A percentile compares a stretch with the other conserved stretches of the same genome.
Evolutionary conservation across 2,329 filamentous ascomycete genomes (phyloP).

Genomic region (Colletotrichum lupini): DNA sequence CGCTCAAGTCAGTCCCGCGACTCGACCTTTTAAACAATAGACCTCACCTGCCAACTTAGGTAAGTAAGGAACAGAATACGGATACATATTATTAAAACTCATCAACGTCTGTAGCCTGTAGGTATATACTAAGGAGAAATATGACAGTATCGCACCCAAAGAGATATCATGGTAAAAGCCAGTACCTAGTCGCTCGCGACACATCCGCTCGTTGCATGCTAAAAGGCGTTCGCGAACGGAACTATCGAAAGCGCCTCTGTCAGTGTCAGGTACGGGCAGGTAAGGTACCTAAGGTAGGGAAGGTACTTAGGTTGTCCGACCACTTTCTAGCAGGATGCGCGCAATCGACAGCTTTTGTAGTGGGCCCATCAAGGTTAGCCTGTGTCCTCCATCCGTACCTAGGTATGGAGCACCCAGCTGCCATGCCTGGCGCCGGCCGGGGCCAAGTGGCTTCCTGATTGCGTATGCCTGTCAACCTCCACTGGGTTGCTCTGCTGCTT

Average conservation of each 20-base stretch:
- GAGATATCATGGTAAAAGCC: neutral
- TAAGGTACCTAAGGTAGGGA: neutral
- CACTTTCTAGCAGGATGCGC: neutral
- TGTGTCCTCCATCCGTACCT: neutral
- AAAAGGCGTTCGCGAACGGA: no score
- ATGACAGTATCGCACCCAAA: neutral
- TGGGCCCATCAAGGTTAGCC: neutral
- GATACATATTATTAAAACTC: no score
- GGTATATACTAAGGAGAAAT: no score
- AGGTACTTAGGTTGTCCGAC: no score
- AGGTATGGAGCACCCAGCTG: neutral
- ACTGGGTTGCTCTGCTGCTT: constrained; percentile 2
- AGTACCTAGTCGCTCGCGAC: neutral
- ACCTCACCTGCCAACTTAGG: neutral
- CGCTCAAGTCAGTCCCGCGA: neutral
- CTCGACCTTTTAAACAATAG: neutral
- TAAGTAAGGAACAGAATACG: no score
- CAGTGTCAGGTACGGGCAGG: neutral
- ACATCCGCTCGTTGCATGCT: neutral
- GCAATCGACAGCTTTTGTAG: constrained; percentile 2
- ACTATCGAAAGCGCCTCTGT: neutral
- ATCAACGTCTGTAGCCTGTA: no score
- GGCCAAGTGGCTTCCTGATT: constrained; percentile 22
- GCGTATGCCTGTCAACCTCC: constrained; percentile 9
- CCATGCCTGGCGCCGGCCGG: constrained; percentile 15